A percentile compares a stretch with the other conserved stretches of the same genome.
phyloP scores from a whole-genome alignment of 2,329 filamentous ascomycete genomes.

The Paramyrothecium roridum region DNA sequence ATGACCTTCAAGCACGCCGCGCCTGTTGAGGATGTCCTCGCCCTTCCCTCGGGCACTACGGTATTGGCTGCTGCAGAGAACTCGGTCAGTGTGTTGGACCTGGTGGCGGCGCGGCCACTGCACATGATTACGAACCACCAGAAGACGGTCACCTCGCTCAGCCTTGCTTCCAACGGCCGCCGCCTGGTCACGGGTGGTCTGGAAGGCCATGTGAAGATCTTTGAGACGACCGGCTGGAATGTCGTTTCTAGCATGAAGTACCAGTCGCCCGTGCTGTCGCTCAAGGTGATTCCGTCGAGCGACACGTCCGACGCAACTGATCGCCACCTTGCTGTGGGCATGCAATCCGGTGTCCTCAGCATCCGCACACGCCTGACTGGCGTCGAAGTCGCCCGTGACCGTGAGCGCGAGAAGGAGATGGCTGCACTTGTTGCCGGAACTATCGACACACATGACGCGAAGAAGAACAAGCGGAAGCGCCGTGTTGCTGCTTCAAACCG shows the following conservation, averaged over 20 bases:
- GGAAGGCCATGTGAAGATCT: constrained; percentile 96
- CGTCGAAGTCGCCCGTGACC: constrained; percentile 71
- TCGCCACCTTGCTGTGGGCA: constrained; percentile 90
- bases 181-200: constrained; percentile 84
- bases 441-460: constrained; percentile 73
- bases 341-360: constrained; percentile 90
- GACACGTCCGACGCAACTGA: constrained; percentile 59
- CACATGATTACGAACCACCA: constrained; percentile 91
- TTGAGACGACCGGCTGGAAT: constrained; percentile 92
- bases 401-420: constrained; percentile 82
- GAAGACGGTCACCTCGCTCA: constrained; percentile 90
- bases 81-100: constrained; percentile 84
- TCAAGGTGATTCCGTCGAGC: constrained; percentile 62
- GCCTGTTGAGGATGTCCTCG: constrained; percentile 82
- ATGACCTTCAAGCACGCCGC: constrained; percentile 96
- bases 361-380: constrained; percentile 86
- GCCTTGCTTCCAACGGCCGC: constrained; percentile 74
- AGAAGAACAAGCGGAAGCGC: constrained; percentile 66
- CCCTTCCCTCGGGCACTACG: constrained; percentile 82
- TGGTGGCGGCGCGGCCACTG: constrained; percentile 85
- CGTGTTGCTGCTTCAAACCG: constrained; percentile 39
- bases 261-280: constrained; percentile 81
- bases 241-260: constrained; percentile 95
- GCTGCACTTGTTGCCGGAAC: constrained; percentile 73
- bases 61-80: constrained; percentile 82